These are phyloP conservation scores for Lagenaria siceraria DNA, from an alignment of 306 rosid species.

Conservation along the genomic window DNA sequence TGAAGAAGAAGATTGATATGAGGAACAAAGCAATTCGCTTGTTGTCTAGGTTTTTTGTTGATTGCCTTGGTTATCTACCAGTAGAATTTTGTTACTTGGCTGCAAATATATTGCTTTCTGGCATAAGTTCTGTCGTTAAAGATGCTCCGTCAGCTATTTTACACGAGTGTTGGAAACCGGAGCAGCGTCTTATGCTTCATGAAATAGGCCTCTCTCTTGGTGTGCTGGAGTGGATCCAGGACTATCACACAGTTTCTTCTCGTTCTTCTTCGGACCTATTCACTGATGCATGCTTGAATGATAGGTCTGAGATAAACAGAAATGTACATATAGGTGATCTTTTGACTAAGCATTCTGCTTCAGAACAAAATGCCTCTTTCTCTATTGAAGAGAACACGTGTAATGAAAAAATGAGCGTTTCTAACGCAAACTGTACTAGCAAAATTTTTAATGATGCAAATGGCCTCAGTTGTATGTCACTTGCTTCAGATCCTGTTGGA, in stretches of 20 bases:
- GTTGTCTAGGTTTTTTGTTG: constrained; percentile 59
- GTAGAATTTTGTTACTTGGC: constrained; percentile 55
- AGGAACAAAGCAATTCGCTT: constrained; percentile 28
- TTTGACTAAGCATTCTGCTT: constrained; percentile 15
- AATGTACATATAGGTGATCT: constrained; percentile 19
- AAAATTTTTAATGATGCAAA: constrained; percentile 20
- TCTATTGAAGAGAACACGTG: constrained; percentile 13
- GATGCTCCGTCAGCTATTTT: constrained; percentile 66
- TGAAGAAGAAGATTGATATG: constrained; percentile 24
- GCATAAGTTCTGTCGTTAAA: constrained; percentile 59
- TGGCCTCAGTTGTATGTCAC: constrained; percentile 13
- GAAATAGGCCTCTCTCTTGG: constrained; percentile 75
- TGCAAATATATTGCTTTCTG: constrained; percentile 63
- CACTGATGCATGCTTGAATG: constrained; percentile 26
- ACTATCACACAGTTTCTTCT: constrained; percentile 42
- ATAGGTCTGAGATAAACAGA: constrained; percentile 14
- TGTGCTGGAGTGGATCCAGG: constrained; percentile 67
- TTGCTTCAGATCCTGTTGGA: constrained; percentile 20
- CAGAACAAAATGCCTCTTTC: constrained; percentile 22
- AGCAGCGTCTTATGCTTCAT: constrained; percentile 77
- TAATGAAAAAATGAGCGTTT: constrained; percentile 15
- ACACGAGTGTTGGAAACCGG: constrained; percentile 46
- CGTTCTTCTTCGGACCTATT: constrained; percentile 13
- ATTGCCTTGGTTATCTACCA: constrained; percentile 63
- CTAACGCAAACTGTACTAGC: constrained; percentile 11